Evolutionary conservation across 331 rosid species (phyloP).

Genomic region (Erythrophleum ivorense): DNA sequence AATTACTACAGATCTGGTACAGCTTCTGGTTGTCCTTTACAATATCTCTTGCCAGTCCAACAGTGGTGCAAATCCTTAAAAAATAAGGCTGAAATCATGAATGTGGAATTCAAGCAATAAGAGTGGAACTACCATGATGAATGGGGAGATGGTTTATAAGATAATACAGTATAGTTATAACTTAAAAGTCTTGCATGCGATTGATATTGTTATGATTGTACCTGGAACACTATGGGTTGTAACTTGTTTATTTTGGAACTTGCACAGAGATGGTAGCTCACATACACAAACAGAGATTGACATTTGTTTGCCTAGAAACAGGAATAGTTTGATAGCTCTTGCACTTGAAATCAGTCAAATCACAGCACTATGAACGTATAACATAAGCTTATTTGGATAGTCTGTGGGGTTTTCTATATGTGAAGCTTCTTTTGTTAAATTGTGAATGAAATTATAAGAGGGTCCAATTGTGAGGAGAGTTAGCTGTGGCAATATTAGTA

Average conservation of each 20-base stretch:
- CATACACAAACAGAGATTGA: neutral
- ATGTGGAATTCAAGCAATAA: constrained; percentile 6
- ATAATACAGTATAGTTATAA: neutral
- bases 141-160: neutral
- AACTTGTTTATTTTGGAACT: neutral
- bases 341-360: neutral
- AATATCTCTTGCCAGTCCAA: constrained; percentile 11
- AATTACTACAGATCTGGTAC: neutral
- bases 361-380: neutral
- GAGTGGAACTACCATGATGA: neutral
- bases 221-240: neutral
- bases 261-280: neutral
- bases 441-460: constrained; percentile 5
- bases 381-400: neutral
- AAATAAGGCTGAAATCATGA: constrained; percentile 24
- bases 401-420: neutral
- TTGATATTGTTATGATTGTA: neutral
- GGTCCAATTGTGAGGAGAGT: neutral
- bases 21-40: constrained; percentile 12
- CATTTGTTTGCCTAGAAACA: neutral
- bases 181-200: neutral
- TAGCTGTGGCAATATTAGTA: neutral
- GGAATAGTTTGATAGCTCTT: neutral
- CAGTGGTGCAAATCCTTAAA: constrained; percentile 20
- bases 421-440: constrained; percentile 1